Evolutionary conservation across 768 basidiomycete species (phyloP), one percentile per base, ranked within the genome.

Genomic region (Rhizopogon sp.): DNA sequence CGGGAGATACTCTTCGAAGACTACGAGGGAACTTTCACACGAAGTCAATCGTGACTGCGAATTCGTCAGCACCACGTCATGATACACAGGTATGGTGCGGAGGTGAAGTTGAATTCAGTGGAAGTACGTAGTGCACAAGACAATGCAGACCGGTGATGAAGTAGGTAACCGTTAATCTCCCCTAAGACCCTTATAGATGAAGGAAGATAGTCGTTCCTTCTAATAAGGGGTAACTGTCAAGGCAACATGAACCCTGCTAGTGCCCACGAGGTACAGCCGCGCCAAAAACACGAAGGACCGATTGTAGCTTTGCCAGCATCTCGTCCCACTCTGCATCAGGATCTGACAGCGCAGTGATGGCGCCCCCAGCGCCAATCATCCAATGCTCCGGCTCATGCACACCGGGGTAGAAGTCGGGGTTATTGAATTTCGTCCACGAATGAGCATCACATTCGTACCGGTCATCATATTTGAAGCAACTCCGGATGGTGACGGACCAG

Each of bases 401-500:
- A 2, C 41, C 44, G 10, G 29, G 45, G 16, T 54, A 40, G 44
- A 40, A 40, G 25, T 51, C 41, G 35, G 59, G 35, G 2, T 55
- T 56, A 17, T 56, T 52, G 28, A 59, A 53, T 58, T 50, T 45
- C 28, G 31, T 29, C n/a, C 56, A 49, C 33, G 58, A 60, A 31
- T 58, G 54, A 25, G 46, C 37, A 9, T 53, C 53, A 40, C 55
- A 49, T 29, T 50, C 58, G 54, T 58, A 60, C 39, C 44, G 62
- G 54, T 75, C 75, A 39, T 84, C 81, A 60, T 82, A 78, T 64
- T 87, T 90, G 79, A 91, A 89, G 68, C 93, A 93, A 58, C 91
- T 95, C 44, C 95, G 85, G 62, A 98, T 98, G 31, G 87, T 88
- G 22, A 98, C 93, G 14, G 91, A 90, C 84, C 94, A 94, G 73